Percentiles rank a stretch among this genome's conserved stretches.
phyloP scores from a whole-genome alignment of 2,329 filamentous ascomycete species.

The Leptodontidium sp. region DNA sequence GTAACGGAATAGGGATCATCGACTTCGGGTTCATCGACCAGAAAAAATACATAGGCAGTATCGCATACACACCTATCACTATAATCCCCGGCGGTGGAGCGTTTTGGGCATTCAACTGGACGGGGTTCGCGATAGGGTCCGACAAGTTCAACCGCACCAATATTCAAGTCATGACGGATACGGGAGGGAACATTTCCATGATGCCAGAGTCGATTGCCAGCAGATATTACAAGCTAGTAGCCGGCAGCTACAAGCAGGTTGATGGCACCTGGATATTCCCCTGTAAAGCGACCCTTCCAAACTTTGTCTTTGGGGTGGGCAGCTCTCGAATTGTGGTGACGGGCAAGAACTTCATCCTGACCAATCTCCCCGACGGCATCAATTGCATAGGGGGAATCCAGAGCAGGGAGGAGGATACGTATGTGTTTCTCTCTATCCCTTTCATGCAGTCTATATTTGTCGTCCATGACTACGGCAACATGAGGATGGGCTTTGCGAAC shows the following conservation, averaged over 20 bases:
- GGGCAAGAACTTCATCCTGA: slow-evolving; percentile 48
- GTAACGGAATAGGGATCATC: slow-evolving; percentile 55
- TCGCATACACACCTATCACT: slow-evolving; percentile 56
- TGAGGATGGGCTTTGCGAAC: slow-evolving; percentile 37
- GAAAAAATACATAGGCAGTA: slow-evolving; percentile 58
- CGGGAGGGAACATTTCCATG: slow-evolving; percentile 49
- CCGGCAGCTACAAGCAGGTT: slow-evolving; percentile 39
- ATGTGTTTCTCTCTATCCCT: slow-evolving; percentile 31
- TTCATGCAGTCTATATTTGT: slow-evolving; percentile 38
- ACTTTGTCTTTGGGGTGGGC: slow-evolving; percentile 47
- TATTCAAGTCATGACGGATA: slow-evolving; percentile 47
- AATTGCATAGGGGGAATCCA: slow-evolving; percentile 40
- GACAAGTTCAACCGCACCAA: slow-evolving; percentile 55
- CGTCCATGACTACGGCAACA: slow-evolving; percentile 38
- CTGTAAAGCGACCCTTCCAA: slow-evolving; percentile 44
- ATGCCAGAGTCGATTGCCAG: slow-evolving; percentile 38
- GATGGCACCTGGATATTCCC: slow-evolving; percentile 47
- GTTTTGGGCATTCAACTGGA: slow-evolving; percentile 63
- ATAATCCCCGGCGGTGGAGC: slow-evolving; percentile 53
- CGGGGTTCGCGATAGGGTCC: slow-evolving; percentile 54
- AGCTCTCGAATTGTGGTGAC: slow-evolving; percentile 42
- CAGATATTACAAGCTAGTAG: slow-evolving; percentile 37
- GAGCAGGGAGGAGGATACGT: slow-evolving; percentile 29
- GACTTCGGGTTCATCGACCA: slow-evolving; percentile 63
- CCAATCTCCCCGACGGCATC: slow-evolving; percentile 28